phyloP scores from a whole-genome alignment of 495 filamentous ascomycete genomes.

The Hypomontagnella monticulosa region DNA sequence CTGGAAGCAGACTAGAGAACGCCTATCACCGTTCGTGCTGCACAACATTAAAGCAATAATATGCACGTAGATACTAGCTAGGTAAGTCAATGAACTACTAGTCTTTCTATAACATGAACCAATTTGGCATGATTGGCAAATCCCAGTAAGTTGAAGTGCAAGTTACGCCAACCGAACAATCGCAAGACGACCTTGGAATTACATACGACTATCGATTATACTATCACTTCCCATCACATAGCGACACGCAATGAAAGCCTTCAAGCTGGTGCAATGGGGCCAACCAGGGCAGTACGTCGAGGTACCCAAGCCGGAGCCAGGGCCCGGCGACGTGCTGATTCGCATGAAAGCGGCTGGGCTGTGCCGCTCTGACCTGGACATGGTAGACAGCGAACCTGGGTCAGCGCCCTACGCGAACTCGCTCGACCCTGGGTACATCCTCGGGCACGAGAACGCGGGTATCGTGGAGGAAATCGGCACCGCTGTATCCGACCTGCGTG shows the following conservation, averaged over 20 bases:
- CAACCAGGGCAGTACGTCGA: slow-evolving; percentile 26
- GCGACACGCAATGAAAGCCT: slow-evolving; percentile 27
- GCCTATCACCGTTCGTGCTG: too few species aligned
- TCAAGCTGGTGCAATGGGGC: slow-evolving; percentile 27
- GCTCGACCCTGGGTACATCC: slow-evolving; percentile 30
- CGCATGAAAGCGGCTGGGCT: slow-evolving; percentile 60
- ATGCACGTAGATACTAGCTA: too few species aligned
- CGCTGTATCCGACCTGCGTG: slow-evolving; percentile 51
- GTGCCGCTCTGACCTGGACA: slow-evolving; percentile 60
- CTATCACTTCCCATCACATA: background rate
- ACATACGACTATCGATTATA: background rate
- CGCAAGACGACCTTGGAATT: background rate
- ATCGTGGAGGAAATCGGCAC: slow-evolving; percentile 53
- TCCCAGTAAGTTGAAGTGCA: background rate
- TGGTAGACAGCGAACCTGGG: slow-evolving; percentile 45
- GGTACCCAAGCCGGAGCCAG: slow-evolving; percentile 17
- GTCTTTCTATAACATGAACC: too few species aligned
- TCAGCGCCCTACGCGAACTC: slow-evolving; percentile 12
- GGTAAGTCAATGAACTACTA: too few species aligned
- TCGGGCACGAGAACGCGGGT: slow-evolving; percentile 48
- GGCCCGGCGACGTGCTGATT: slow-evolving; percentile 55
- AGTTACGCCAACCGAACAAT: background rate
- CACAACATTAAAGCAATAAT: too few species aligned
- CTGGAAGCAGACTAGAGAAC: too few species aligned
- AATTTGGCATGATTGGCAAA: background rate